Evolutionary conservation across 2,329 filamentous ascomycete species (phyloP), one percentile per base, ranked within the genome.

Genomic region (Fusarium albosuccineum): DNA sequence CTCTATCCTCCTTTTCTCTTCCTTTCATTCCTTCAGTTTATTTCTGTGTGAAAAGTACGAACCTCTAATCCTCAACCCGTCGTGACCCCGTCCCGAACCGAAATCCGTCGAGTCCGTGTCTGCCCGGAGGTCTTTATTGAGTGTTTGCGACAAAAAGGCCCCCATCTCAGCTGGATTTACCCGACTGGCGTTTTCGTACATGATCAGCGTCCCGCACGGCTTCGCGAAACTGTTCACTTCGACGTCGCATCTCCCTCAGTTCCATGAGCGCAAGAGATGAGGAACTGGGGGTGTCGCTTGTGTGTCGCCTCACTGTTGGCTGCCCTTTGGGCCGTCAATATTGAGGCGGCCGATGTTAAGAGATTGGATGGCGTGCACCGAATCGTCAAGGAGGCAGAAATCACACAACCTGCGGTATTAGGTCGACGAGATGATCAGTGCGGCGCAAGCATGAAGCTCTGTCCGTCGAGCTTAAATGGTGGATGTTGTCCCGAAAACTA

Each of bases 401-500:
- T 72, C 14, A 75, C 73, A 13, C 60, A 66, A 9, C 48, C 58
- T 14, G 57, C 71, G 16, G 57, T 60, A 2, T 45, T 76, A 16
- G 57, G 13, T 11, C 61, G 50, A 34, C 60, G 67, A 48, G 70
- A 67, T 9, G 66, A 69, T 3, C 62, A 71, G 37, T 78, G 76
- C 51, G 75, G 68, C 11, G 60, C 66, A 30, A 68, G 71, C 41
- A 67, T 75, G 60, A 72, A 70, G 16, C 64, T 76, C 11, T 85
- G 82, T 48, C 74, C 82, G 6, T 68, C 74, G 4, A 78, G 78
- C 9, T 55, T 82, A n/a, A 71, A 74, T 17, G 83, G 84, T 34
- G 82, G 80, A 34, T 86, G 84, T 58, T 86, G 84, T 60, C 83
- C 84, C 1, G 72, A 79, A 5, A 73, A 78, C 39, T 87, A 85